Evolutionary conservation across 805 yeast species (phyloP), one percentile per base, ranked within the genome.

Genomic region (Pichia californica): DNA sequence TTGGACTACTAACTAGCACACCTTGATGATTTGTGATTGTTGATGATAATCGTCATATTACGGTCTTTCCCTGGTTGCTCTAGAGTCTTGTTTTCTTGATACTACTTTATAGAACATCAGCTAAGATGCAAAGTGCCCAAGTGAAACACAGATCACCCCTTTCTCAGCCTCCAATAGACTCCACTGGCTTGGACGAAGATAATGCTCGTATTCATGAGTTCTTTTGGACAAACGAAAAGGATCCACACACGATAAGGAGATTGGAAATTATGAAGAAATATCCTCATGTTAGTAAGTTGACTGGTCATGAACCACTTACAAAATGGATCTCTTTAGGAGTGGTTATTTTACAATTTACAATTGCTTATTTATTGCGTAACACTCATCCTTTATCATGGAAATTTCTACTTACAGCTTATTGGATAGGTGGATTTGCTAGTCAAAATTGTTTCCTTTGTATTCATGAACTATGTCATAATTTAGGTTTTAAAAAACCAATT

Each of bases 391-490:
- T 74, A 34, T 60, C 72, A 23, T 70, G 70, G 67, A 68, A 70
- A 51, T 85, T 83, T 56, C 61, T 84, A 55, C 51, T 71, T 1
- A 57, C 77, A 11, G 91, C 94, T 5, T 88, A 88, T 55, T 63
- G 83, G 18, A 69, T 88, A 41, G 97, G 96, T 2, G 96, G 93
- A 14, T 85, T 95, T 8, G 75, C 85, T 43, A 82, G 79, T 59
- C 95, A 89, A 58, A 88, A 89, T 55, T 64, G 84, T 32, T 88
- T 88, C 58, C 68, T 88, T 49, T 91, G 94, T 23, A 87, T 88
- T 52, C 97, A 88, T 63, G 97, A 88, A 61, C 69, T 88, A 41
- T 77, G 83, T 30, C 97, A 88, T 63, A 88, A 88, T 59, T 68
- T 88, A 42, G 85, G 85, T 2, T 88, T 88, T 73, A 83, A 77